These are phyloP conservation scores for Coniochaeta prunicola DNA, from an alignment of 2,329 filamentous ascomycete species.

Conservation along the genomic window DNA sequence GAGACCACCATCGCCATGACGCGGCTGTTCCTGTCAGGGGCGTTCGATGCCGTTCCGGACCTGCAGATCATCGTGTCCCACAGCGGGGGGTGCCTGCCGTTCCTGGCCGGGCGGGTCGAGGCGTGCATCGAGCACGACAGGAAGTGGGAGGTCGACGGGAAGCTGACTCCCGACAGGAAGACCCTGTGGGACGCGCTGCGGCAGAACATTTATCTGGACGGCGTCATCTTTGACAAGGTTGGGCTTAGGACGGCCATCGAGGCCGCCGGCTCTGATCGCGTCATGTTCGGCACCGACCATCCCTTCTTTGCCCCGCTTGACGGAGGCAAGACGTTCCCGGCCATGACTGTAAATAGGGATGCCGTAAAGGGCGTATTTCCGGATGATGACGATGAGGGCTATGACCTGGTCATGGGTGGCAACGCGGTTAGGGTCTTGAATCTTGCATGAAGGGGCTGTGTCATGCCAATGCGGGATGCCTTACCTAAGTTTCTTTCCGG, in stretches of 20 bases:
- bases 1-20: slow-evolving; percentile 89
- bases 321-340: slow-evolving; percentile 60
- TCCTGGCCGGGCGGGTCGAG: slow-evolving; percentile 81
- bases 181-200: slow-evolving; percentile 50
- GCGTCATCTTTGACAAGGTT: slow-evolving; percentile 73
- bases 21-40: slow-evolving; percentile 78
- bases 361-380: slow-evolving; percentile 18
- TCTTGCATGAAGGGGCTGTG: slow-evolving; percentile 17
- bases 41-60: slow-evolving; percentile 68
- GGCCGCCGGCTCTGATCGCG: slow-evolving; percentile 54
- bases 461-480: too few species aligned
- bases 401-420: slow-evolving; percentile 16
- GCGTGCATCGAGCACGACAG: slow-evolving; percentile 80
- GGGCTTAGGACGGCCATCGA: slow-evolving; percentile 65
- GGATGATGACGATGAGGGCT: slow-evolving; percentile 12
- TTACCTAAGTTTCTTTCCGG: too few species aligned
- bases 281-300: slow-evolving; percentile 79
- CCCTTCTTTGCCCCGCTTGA: slow-evolving; percentile 75
- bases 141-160: slow-evolving; percentile 60
- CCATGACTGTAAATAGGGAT: slow-evolving; percentile 44
- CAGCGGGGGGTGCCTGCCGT: slow-evolving; percentile 81
- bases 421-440: slow-evolving; percentile 20
- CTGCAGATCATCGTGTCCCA: slow-evolving; percentile 77
- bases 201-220: slow-evolving; percentile 81
- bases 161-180: slow-evolving; percentile 35